Base-by-base conservation (phyloP, 2,329 filamentous ascomycete species). In the Paraphoma sp. region DNA sequence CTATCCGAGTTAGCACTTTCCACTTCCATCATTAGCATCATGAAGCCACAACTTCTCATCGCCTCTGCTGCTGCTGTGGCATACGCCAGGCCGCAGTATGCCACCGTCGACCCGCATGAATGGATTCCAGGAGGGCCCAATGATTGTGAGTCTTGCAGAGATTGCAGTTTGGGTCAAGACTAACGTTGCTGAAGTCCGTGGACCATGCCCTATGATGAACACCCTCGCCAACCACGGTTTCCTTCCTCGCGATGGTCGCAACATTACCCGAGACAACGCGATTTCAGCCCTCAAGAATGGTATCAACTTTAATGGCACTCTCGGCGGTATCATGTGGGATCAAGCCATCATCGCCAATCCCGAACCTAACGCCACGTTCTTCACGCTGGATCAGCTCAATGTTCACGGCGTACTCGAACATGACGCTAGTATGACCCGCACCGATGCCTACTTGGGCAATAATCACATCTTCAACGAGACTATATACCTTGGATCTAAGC, bases 381-480 rank as follows among this genome's bases (percentile, higher is more conserved):
- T 70, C 53, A 70, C 67, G 0, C 63, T 71, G 9, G 75, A 83
- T 44, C 69, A 82, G 12, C 76, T 84, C 9, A 79, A 78, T 48
- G 71, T 70, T 0, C 82, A 83, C 69, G 80, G 82, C 51, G 64
- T 84, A 14, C 68, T 84, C 6, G 81, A 84, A 53, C 82, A 83
- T 51, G 82, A 84, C 50, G 81, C 78, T 7, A 82, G 80, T 56
- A 52, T 82, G 23, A 82, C 79, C 41, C 82, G 83, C 28, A 64
- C 74, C 1, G 83, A 86, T 54, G 80, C 78, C 8, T 81, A 72
- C 74, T 78, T 83, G 51, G 84, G 83, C 18, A 80, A 82, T 68
- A 81, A 82, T 60, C 78, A 82, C 29, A 53, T 79, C 53, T 86
- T 86, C 75, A 84, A 86, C 69, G 72, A 80, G 50, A 79, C 76